Evolutionary conservation across 2,329 filamentous ascomycete genomes (phyloP).

Genomic region (Aureobasidium mangrovei): DNA sequence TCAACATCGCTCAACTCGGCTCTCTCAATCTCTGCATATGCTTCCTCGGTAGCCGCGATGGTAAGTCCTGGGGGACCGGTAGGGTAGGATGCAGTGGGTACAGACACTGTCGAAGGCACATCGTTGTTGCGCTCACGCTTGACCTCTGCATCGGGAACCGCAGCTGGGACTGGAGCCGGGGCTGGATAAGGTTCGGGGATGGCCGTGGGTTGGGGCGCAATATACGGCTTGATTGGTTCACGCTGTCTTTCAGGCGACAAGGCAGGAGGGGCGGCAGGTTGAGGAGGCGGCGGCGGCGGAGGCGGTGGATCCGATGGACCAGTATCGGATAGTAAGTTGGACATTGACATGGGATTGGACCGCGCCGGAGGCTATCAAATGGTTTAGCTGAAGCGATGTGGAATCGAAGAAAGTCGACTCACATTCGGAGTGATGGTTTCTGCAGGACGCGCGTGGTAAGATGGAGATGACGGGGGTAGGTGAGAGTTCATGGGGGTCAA

Average conservation of each 20-base stretch:
- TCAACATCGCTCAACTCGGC: constrained; percentile 54
- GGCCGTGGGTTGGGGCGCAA: constrained; percentile 2
- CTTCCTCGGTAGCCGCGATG: constrained; percentile 47
- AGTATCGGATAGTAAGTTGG: constrained; percentile 79
- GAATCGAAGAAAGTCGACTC: neutral
- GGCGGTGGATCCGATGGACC: constrained; percentile 24
- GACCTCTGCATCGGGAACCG: neutral
- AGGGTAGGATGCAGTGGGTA: constrained; percentile 18
- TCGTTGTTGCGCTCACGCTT: constrained; percentile 10
- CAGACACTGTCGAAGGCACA: neutral
- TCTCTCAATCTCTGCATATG: constrained; percentile 46
- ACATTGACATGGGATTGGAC: constrained; percentile 89
- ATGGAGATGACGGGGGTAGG: constrained; percentile 7
- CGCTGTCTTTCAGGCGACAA: constrained; percentile 4
- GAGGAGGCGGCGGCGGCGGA: neutral
- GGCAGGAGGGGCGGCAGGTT: neutral
- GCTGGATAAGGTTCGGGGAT: neutral
- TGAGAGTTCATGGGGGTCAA: constrained; percentile 10
- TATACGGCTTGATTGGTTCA: constrained; percentile 1
- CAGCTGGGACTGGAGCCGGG: neutral
- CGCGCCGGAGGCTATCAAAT: constrained; percentile 35
- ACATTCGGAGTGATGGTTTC: constrained; percentile 1
- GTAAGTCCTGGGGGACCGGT: constrained; percentile 29
- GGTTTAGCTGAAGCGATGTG: neutral
- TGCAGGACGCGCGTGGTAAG: constrained; percentile 6